Base-by-base conservation (phyloP, 306 rosid species). In the Corylus avellana region DNA sequence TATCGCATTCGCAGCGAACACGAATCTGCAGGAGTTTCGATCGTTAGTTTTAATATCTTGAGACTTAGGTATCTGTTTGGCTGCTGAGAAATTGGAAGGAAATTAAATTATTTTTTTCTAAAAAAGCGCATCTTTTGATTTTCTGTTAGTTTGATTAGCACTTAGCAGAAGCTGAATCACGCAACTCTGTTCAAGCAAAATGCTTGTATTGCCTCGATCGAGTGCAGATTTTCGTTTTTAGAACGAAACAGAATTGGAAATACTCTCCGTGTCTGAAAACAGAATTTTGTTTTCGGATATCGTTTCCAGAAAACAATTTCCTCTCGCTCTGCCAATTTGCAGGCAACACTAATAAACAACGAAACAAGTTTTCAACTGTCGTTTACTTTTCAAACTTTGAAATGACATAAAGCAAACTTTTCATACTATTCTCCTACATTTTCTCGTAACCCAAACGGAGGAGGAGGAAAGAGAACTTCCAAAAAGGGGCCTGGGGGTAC, bases 1-100 rank as follows among this genome's bases (percentile, higher is more conserved):
- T 74, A 95, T 93, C 32, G 93, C 90, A 84, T 88, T 93, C 25
- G 98, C 98, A 2, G 98, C 99, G 2, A 95, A 79, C 20, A 95
- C 97, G 77, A 91, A 91, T 80, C 98, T 95, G 91, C 81, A 48
- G 14, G 32, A 17, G 27, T 70, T n/a, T 18, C 48, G 20, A 59
- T 16, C 66, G 47, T 73, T 29, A 46, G 57, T 11, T 72, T 71
- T 20, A 9, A 42, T 68, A 39, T 62, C 44, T 12, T 13, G 49
- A 18, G 59, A 48, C 9, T 4, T 18, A 27, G 44, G 27, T 14
- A 16, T 5, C 75, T 63, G 73, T 53, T 81, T 78, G 68, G 67
- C 49, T 53, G 55, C 72, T 49, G 56, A 75, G 77, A 66, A 79
- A 69, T 13, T 59, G 48, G 46, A 51, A 62, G 47, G 32, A 25